Evolutionary conservation across 306 rosid genomes (phyloP).

Genomic region (Elaeagnus macrophylla): DNA sequence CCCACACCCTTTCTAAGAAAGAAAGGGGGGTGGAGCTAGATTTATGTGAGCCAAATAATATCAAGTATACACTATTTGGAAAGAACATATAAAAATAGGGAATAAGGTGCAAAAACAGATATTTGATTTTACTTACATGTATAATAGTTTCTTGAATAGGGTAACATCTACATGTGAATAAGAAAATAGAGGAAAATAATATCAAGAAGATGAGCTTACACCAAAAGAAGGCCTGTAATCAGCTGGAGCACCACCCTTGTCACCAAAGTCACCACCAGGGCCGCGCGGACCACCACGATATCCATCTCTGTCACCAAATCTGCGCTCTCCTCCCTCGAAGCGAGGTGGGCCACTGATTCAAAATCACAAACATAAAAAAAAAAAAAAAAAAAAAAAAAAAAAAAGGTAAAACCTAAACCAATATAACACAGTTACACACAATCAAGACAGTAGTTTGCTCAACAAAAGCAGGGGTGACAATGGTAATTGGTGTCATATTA

Average conservation of each 20-base stretch:
- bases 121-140: too few relatives aligned
- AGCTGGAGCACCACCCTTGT: slow-evolving; percentile 45
- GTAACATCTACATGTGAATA: background rate
- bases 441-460: too few relatives aligned
- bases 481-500: too few relatives aligned
- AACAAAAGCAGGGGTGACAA: too few relatives aligned
- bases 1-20: too few relatives aligned
- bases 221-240: slow-evolving; percentile 43
- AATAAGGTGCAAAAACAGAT: too few relatives aligned
- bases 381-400: background rate
- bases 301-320: slow-evolving; percentile 41
- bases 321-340: slow-evolving; percentile 35
- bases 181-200: too few relatives aligned
- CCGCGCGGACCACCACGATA: slow-evolving; percentile 46
- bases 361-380: background rate
- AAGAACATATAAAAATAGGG: too few relatives aligned
- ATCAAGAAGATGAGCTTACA: slow-evolving; percentile 13
- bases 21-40: too few relatives aligned
- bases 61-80: too few relatives aligned
- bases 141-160: background rate
- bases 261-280: slow-evolving; percentile 42
- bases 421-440: too few relatives aligned
- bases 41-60: too few relatives aligned
- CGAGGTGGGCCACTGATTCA: slow-evolving; percentile 38
- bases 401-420: background rate